Evolutionary conservation across 805 yeast genomes (phyloP).

Genomic region (Saturnispora kantuleensis): DNA sequence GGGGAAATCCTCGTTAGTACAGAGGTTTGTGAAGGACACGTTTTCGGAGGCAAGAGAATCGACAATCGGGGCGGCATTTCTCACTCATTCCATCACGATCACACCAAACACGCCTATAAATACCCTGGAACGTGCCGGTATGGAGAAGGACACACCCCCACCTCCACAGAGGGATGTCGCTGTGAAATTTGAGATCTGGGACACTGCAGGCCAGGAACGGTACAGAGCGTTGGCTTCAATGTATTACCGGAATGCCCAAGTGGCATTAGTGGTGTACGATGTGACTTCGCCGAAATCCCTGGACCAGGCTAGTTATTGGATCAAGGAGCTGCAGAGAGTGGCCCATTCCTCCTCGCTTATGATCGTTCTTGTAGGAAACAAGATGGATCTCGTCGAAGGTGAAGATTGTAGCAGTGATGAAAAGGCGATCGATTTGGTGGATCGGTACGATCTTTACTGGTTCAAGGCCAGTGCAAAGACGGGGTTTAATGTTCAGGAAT

Average conservation of each 20-base stretch:
- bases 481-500: constrained; percentile 39
- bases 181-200: constrained; percentile 75
- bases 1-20: constrained; percentile 58
- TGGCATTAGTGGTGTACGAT: constrained; percentile 72
- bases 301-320: constrained; percentile 66
- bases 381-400: constrained; percentile 49
- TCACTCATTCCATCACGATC: constrained; percentile 52
- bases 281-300: constrained; percentile 61
- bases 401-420: constrained; percentile 30
- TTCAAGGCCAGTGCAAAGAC: constrained; percentile 52
- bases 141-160: neutral
- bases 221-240: constrained; percentile 71
- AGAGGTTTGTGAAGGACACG: constrained; percentile 61
- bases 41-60: constrained; percentile 69
- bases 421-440: constrained; percentile 43
- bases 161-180: neutral
- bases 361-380: constrained; percentile 79
- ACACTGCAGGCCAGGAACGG: constrained; percentile 61
- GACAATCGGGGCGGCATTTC: constrained; percentile 78
- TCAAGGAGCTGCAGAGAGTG: constrained; percentile 71
- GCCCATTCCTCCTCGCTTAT: constrained; percentile 57
- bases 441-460: constrained; percentile 39
- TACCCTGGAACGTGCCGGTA: neutral
- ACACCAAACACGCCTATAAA: constrained; percentile 35
- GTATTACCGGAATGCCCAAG: constrained; percentile 75